Evolutionary conservation across 1,139 yeast species (phyloP).

Genomic region (Pichia sp.): DNA sequence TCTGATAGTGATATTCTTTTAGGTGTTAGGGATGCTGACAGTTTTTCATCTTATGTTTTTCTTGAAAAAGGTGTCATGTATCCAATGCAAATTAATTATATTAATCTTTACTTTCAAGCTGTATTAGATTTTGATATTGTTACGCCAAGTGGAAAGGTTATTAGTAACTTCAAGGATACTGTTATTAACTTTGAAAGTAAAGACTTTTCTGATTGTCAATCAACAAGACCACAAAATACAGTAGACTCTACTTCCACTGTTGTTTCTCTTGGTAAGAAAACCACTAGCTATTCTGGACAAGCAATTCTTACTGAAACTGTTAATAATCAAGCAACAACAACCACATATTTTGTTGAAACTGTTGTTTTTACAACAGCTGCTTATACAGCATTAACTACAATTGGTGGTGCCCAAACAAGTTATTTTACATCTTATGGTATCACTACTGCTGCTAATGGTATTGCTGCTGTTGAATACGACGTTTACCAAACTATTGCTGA

Average conservation of each 20-base stretch:
- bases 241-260: neutral
- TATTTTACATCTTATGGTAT: constrained; percentile 28
- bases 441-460: constrained; percentile 29
- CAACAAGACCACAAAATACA: neutral
- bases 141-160: neutral
- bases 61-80: constrained; percentile 3
- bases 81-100: constrained; percentile 1
- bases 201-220: neutral
- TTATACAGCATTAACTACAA: constrained; percentile 9
- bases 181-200: neutral
- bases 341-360: constrained; percentile 12
- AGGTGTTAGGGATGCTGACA: neutral
- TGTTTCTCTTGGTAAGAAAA: neutral
- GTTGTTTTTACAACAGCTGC: constrained; percentile 8
- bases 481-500: constrained; percentile 16
- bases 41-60: constrained; percentile 2
- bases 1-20: constrained; percentile 1
- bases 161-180: neutral
- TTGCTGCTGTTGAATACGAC: constrained; percentile 23
- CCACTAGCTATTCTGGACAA: neutral
- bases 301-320: neutral
- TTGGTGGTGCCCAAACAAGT: constrained; percentile 4
- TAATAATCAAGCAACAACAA: neutral
- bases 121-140: neutral
- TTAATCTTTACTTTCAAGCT: neutral